Base-by-base conservation (phyloP, 176 grass and related monocot species). In the Ensete ventricosum region DNA sequence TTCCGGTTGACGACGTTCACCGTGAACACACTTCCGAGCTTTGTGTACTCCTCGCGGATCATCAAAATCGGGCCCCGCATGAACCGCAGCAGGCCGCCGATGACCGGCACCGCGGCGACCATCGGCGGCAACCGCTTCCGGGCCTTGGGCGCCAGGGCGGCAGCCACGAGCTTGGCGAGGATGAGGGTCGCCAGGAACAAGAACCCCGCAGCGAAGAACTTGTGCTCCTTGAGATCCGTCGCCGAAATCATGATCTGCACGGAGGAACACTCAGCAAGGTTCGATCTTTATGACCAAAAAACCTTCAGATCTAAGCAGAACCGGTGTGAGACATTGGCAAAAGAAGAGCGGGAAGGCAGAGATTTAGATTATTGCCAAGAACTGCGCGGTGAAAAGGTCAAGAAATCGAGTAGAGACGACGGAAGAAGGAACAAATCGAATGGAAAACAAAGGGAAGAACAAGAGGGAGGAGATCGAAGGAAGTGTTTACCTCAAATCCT, bases 1-100 rank as follows among this genome's bases (percentile, higher is more conserved):
- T 68, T 86, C 4, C 84, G 67, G 80, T 62, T 89, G 55, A 98
- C 13, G 62, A 93, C 55, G 50, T 79, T 75, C 10, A 98, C 82
- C 1, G 90, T 98, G 82, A 98, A 98, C 14, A 98, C 94, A 64
- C 86, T 78, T 43, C 94, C 94, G 2, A 98, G 85, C 87, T 87
- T 87, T 14, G 71, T 67, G 51, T 98, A 93, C 69, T 98, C 84
- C 81, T 88, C 69, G 62, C 82, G 81, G 73, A 98, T 93, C 88
- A 98, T 85, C 7, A 81, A 65, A 76, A 98, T 91, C 19, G 94
- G 94, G 2, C 90, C 94, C 11, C 79, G 80, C 86, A 89, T 54
- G 84, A 98, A 98, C 52, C 87, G 87, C 66, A 94, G 2, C 14
- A 93, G 78, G 1, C 88, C 95, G 1, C 95, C 95, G 7, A 93